Conservation (phyloP, 2,329 filamentous ascomycete genomes). For the Colletotrichum truncatum region DNA sequence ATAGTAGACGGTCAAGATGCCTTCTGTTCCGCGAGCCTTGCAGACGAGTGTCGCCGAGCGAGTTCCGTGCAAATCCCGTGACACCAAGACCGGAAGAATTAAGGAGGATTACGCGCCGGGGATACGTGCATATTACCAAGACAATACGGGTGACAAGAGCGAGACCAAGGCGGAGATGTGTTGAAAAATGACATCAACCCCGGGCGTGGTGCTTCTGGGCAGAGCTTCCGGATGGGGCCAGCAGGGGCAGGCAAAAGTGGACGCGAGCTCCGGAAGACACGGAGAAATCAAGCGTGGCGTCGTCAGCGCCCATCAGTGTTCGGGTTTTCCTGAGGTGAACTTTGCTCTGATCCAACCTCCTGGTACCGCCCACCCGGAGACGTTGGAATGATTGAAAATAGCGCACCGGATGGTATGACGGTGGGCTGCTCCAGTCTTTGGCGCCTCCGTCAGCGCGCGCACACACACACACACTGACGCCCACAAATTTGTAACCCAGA, state of each 20-base stretch:
- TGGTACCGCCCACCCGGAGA: background rate
- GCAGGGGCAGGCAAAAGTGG: conserved; percentile 26
- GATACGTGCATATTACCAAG: conserved; percentile 10
- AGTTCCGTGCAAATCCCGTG: conserved; percentile 13
- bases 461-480: too few species aligned
- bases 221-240: conserved; percentile 18
- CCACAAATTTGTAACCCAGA: background rate
- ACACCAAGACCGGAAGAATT: background rate
- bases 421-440: background rate
- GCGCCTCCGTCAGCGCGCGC: background rate
- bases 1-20: background rate
- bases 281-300: conserved; percentile 22
- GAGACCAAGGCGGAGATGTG: conserved; percentile 26
- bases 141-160: conserved; percentile 13
- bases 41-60: background rate
- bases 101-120: conserved; percentile 4
- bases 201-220: conserved; percentile 14
- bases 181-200: conserved; percentile 30
- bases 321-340: background rate
- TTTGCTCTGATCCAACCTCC: background rate
- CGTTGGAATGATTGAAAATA: conserved; percentile 5
- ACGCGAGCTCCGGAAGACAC: conserved; percentile 17
- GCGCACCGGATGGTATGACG: conserved; percentile 10
- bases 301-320: conserved; percentile 24
- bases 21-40: background rate